Evolutionary conservation across 352 stramenopile species (phyloP), one percentile per base, ranked within the genome.

Genomic region (Saprolegnia parasitica): DNA sequence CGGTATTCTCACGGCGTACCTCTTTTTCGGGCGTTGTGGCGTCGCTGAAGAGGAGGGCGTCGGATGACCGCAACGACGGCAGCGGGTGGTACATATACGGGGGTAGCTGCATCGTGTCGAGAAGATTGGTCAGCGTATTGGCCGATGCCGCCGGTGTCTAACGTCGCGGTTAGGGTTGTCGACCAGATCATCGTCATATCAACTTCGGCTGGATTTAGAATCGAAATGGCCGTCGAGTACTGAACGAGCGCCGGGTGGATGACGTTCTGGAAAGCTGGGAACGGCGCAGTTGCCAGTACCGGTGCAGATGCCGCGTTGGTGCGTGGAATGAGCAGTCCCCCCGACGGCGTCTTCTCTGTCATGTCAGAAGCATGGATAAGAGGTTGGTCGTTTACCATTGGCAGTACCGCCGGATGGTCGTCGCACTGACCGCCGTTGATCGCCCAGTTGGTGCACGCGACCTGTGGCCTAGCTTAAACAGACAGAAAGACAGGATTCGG

Each of bases 151-250:
- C n/a, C 23, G 58, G 58, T 13, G 58, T 56, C 50, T 37, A 67
- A n/a, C 20, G 20, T 61, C 11, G 6, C 16, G 6, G 35, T 61
- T 11, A 16, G 8, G 23, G 21, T 20, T 11, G 24, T 40, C 21
- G 54, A 61, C 11, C 18, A 49, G 42, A 15, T 49, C 11, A 15
- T n/a, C 4, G 42, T 15, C n/a, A n/a, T n/a, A 9, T n/a, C 35
- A 4, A 60, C 52, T 24, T 60, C 52, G 1, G 42, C 42, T 8
- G 52, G 52, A 9, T 66, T 50, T 4, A 66, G n/a, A 11, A 70
- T 70, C 35, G 63, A 70, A 37, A 68, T 39, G 47, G 63, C 49
- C 26, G 63, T 54, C 20, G 63, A 70, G n/a, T 62, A 70, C 42
- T 68, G 62, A 24, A 68, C 62, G n/a, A 68, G 62, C 29, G 46